Evolutionary conservation across 108 stramenopile species (phyloP).

Genomic region (Pseudonitzschia multiseries): DNA sequence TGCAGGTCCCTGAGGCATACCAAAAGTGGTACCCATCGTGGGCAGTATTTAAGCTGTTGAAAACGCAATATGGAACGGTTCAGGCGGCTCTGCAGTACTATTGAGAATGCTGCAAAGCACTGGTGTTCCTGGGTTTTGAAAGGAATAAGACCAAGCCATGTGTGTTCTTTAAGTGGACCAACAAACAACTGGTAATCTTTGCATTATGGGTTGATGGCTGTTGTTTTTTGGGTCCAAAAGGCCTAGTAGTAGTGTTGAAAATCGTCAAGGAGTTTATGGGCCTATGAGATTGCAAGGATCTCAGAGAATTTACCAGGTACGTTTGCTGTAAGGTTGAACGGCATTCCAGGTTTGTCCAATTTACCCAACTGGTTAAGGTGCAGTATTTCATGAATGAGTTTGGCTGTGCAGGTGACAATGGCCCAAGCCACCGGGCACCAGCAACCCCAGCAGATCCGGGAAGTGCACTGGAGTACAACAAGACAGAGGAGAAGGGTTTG

Average conservation of each 20-base stretch:
- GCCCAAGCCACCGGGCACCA: not conserved
- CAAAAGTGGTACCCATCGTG: no score
- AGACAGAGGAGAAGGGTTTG: not conserved
- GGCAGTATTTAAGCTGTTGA: no score
- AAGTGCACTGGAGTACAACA: not conserved
- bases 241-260: slow-evolving; percentile 14
- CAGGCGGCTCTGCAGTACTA: no score
- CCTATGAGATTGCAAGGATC: slow-evolving; percentile 35
- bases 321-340: slow-evolving; percentile 44
- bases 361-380: slow-evolving; percentile 50
- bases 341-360: not conserved
- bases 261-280: slow-evolving; percentile 1
- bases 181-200: slow-evolving; percentile 15
- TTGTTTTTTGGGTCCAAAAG: slow-evolving; percentile 14
- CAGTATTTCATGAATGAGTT: slow-evolving; percentile 23
- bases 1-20: no score
- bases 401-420: not conserved
- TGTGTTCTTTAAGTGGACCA: slow-evolving; percentile 31
- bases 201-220: slow-evolving; percentile 47
- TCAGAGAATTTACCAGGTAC: slow-evolving; percentile 36
- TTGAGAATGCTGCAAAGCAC: no score
- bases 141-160: slow-evolving; percentile 34
- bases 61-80: no score
- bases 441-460: slow-evolving; percentile 4
- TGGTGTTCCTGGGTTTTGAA: not conserved